Conservation (phyloP, 2,329 filamentous ascomycete genomes). For the Claviceps fusiformis region DNA sequence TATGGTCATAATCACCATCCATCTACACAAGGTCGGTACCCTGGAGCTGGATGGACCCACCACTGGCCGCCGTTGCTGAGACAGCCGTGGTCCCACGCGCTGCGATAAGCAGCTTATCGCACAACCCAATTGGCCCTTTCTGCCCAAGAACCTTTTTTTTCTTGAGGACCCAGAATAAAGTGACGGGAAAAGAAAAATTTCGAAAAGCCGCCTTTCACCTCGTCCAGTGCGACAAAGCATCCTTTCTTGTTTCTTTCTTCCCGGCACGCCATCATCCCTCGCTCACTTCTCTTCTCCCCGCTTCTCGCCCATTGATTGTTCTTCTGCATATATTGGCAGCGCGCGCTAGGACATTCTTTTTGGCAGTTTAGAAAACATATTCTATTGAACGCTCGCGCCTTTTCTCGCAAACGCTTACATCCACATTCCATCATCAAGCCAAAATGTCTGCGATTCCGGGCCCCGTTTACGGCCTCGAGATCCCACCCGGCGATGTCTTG, state of each 20-base stretch:
- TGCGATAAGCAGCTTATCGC: conserved; percentile 20
- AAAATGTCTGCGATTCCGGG: conserved; percentile 50
- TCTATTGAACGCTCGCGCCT: neutral
- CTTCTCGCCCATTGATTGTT: neutral
- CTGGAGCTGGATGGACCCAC: too few relatives aligned
- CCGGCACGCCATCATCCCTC: neutral
- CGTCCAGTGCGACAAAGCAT: conserved; percentile 2
- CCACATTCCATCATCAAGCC: conserved; percentile 1
- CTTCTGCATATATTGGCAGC: neutral
- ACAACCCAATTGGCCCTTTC: conserved; percentile 12
- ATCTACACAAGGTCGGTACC: too few relatives aligned
- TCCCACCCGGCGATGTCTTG: conserved; percentile 72
- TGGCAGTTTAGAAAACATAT: neutral
- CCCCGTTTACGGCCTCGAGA: conserved; percentile 82
- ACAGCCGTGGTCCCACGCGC: conserved; percentile 2
- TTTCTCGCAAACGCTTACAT: neutral
- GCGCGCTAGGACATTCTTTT: neutral
- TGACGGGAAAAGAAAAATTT: conserved; percentile 18
- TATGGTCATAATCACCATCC: too few relatives aligned
- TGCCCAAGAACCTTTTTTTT: conserved; percentile 3
- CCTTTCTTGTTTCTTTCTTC: neutral
- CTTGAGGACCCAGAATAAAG: neutral
- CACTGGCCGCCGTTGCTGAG: neutral
- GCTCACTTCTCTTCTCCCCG: too few relatives aligned
- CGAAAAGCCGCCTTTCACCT: conserved; percentile 9